Base-by-base conservation (phyloP, 208 protist species). In the Trypanosoma vivax region DNA sequence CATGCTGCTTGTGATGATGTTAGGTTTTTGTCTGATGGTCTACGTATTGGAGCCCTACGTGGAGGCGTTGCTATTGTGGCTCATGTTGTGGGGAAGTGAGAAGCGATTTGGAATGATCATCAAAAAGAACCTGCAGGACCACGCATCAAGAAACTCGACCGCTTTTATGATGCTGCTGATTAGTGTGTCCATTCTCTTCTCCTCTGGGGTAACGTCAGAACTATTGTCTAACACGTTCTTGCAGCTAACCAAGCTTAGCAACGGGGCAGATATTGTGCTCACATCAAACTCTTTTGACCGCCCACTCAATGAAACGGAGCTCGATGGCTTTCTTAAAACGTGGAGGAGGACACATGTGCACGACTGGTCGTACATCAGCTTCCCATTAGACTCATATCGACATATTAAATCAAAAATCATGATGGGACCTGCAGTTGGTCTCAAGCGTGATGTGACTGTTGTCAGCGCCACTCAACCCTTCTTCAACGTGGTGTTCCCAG, bases 151-250 rank as follows among this genome's bases (percentile, higher is more conserved):
- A 29, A 98, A 96, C 57, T 57, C 70, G 37, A 97, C 96, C 63
- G 97, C 95, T 18, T 95, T 88, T 21, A 72, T 98, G 38, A 98
- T 98, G 92, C 92, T 98, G 46, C 85, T 97, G 3, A 75, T 96
- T 2, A 82, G 64, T 30, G 55, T 97, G 1, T 77, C 84, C n/a
- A 90, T 61, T 34, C 71, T 98, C 47, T 77, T 94, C 27, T 91
- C 96, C 38, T 80, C 73, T 3, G 88, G 91, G 40, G 78, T 92
- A 21, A 84, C 83, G 63, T 90, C 88, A 43, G 38, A 40, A 28
- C 45, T 82, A 33, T 60, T 89, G 7, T 59, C 79, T 46, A 56
- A 70, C 40, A 54, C 71, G 33, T 75, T 81, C n/a, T 14, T 45
- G 25, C 52, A 80, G 42, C 33, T 82, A 30, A 39, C 67, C 10